Base-by-base conservation (phyloP, 306 rosid genomes). In the Cicer bijugum region DNA sequence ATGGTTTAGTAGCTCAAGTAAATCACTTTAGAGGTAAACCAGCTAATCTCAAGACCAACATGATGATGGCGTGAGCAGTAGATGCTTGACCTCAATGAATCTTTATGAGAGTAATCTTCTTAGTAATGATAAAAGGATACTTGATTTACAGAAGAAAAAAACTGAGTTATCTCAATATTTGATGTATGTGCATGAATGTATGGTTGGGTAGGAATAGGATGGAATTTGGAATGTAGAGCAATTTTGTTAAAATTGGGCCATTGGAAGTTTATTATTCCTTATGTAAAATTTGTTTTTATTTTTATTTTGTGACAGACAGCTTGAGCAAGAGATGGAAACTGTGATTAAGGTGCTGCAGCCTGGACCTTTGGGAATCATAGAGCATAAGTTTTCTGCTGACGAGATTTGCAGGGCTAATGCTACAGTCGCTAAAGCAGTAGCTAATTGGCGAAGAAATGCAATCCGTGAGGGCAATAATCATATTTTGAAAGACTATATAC, bases 291-390 rank as follows among this genome's bases (percentile, higher is more conserved):
- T 48, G 53, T 57, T 67, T 80, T 14, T 71, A 52, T 20, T 20
- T 20, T 20, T 20, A 20, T 23, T 44, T 39, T 74, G 51, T 33
- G 16, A 28, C 82, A 93, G 98, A 75, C 85, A 87, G 74, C 75
- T 89, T 75, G 98, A 94, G 76, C 91, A 82, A 78, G 98, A 94
- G 80, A 80, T 91, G 84, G 98, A 91, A 80, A 89, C 92, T 75
- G 98, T 91, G 75, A 57, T 89, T 23, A 87, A 87, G 76, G 96
- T 89, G 58, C 55, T 94, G 87, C 96, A 94, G 83, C 99, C 97
- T 56, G 97, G 99, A 81, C 97, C 97, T 14, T 67, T 95, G 74
- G 99, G 99, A 72, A 87, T 91, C 77, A 65, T 81, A 48, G 96
- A 92, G 59, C 97, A 95, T 82, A 90, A 90, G 76, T 92, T 90